Evolutionary conservation across 768 basidiomycete genomes (phyloP), one percentile per base, ranked within the genome.

Genomic region (Galerina sulciceps): DNA sequence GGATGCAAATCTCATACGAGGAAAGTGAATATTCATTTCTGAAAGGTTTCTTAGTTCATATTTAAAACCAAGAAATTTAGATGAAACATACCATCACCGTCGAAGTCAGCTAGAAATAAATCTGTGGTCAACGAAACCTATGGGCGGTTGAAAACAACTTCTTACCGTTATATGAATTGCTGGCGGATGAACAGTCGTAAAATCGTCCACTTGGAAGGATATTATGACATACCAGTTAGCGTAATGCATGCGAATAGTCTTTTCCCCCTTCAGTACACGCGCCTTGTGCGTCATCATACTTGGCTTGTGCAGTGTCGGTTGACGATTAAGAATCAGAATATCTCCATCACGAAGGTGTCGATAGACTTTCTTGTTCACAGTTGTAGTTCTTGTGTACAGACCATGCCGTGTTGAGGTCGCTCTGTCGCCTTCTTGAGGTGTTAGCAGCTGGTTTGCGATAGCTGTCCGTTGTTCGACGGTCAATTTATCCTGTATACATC

Each of bases 1-100:
- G 45, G 45, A 45, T 38, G 11, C 31, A 36, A 44, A 57, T 11
- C 17, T 79, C 92, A 76, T 73, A 93, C 94, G 96, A 66, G 97
- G 96, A 66, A 99, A 99, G 78, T 99, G 97, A 48, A 99, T 94
- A 76, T 99, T 99, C 96, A 99, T 99, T 73, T 99, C 96, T 94
- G 47, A 35, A 61, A 11, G 20, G 2, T 0, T 11, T 23, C 11
- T 14, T 51, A 14, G 40, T n/a, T 34, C 20, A 35, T 38, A 35
- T 43, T 15, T 43, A 36, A 52, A 18, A 45, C 8, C 8, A 8
- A 20, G 13, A 31, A 13, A 54, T 42, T 46, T 42, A 23, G 4
- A 10, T 26, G 42, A 52, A 18, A 59, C 71, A 26, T 58, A 75
- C 74, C 74, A 54, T 75, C 74, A 51, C 74, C 74, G 57, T 74